Conservation (phyloP, 371 early-diverging fungal species). For the Zancudomyces culisetae region DNA sequence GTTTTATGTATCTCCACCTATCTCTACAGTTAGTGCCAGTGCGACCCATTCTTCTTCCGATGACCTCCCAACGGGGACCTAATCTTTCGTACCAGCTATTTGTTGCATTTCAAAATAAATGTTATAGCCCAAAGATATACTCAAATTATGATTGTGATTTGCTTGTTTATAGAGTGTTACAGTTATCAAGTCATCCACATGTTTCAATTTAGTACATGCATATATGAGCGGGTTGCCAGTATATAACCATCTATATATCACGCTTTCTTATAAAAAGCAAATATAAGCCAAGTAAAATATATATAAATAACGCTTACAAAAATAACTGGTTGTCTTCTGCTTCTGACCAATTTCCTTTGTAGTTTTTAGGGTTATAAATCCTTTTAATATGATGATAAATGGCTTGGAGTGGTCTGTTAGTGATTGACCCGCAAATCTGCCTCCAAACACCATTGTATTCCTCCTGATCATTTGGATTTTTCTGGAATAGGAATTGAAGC, state of each 20-base stretch:
- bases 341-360: constrained; percentile 20
- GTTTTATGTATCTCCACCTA: constrained; percentile 21
- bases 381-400: constrained; percentile 22
- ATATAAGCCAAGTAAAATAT: background rate
- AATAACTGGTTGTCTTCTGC: constrained; percentile 14
- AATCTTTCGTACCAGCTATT: constrained; percentile 11
- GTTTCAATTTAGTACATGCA: too few species aligned
- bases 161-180: too few species aligned
- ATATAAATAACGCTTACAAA: background rate
- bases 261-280: too few species aligned
- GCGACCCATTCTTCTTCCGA: constrained; percentile 16
- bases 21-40: constrained; percentile 24
- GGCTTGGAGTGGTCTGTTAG: constrained; percentile 16
- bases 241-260: too few species aligned
- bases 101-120: background rate
- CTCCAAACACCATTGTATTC: constrained; percentile 16
- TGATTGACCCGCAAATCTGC: constrained; percentile 14
- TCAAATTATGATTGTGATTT: too few species aligned
- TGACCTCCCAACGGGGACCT: constrained; percentile 22
- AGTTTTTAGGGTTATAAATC: constrained; percentile 18
- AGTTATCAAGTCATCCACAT: too few species aligned
- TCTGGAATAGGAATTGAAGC: constrained; percentile 15
- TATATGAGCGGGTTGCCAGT: too few species aligned
- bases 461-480: constrained; percentile 7
- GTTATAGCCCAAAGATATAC: background rate